A percentile compares a stretch with the other conserved stretches of the same genome.
These are phyloP conservation scores for Apocynum venetum DNA, from an alignment of 257 asterid species.

Conservation along the genomic window DNA sequence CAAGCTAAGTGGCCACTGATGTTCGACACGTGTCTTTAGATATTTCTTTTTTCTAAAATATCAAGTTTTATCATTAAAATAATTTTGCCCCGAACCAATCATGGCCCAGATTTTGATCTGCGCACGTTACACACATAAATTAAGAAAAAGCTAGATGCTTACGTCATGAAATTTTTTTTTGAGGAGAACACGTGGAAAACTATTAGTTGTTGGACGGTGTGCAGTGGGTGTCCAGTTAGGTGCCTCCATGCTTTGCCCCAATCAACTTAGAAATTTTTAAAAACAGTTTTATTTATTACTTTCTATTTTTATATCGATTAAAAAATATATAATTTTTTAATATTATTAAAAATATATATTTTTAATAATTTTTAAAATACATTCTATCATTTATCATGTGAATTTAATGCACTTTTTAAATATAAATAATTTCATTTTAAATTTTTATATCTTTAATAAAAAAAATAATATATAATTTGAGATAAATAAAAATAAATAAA, in stretches of 20 bases:
- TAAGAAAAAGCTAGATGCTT: not conserved
- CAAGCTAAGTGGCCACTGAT: constrained; percentile 11
- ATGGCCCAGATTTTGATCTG: constrained; percentile 1
- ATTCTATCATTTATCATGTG: no score
- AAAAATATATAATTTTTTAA: no score
- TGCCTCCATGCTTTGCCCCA: not conserved
- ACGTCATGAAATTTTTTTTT: not conserved
- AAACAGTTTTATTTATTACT: not conserved
- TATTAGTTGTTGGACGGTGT: constrained; percentile 5
- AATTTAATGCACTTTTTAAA: no score
- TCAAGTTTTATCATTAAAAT: not conserved
- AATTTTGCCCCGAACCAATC: not conserved
- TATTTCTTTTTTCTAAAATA: not conserved
- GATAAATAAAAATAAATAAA: no score
- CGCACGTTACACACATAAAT: not conserved
- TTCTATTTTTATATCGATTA: no score
- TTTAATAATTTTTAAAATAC: no score
- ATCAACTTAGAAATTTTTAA: not conserved
- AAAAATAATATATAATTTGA: no score
- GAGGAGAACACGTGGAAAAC: not conserved
- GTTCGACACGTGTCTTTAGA: constrained; percentile 20
- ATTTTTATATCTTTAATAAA: no score
- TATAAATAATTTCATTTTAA: no score
- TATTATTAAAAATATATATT: no score
- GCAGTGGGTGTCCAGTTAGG: not conserved